Conservation (phyloP, 2,329 filamentous ascomycete species). For the Neodidymelliopsis sp. region DNA sequence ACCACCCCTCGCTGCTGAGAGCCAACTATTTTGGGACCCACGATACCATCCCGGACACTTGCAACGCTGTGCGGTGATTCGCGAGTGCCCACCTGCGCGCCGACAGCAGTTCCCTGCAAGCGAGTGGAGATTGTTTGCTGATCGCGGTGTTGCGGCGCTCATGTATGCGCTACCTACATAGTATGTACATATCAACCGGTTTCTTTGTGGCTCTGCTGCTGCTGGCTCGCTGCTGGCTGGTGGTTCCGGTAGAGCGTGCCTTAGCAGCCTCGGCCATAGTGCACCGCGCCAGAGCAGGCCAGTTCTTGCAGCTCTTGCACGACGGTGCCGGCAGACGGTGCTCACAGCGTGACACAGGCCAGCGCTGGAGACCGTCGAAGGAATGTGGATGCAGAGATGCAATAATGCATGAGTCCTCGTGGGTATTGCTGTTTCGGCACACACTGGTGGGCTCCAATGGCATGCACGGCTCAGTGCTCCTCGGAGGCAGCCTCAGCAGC, state of each 20-base stretch:
- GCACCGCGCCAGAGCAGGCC: conserved; percentile 26
- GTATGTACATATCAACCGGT: conserved; percentile 36
- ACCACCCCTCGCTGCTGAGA: conserved; percentile 34
- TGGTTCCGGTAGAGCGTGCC: conserved; percentile 31
- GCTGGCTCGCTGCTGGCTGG: conserved; percentile 24
- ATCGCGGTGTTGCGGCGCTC: conserved; percentile 43
- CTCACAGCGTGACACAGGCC: conserved; percentile 18
- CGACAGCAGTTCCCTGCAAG: conserved; percentile 42
- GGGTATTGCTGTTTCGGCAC: conserved; percentile 24
- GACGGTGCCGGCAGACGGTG: conserved; percentile 23
- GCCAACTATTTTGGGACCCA: conserved; percentile 45
- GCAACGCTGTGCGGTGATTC: conserved; percentile 39
- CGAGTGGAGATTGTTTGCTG: conserved; percentile 49
- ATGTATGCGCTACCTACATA: too few relatives aligned
- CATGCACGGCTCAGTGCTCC: conserved; percentile 16
- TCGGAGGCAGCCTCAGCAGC: conserved; percentile 30
- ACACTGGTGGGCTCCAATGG: conserved; percentile 28
- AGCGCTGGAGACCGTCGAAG: conserved; percentile 8
- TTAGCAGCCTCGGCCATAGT: conserved; percentile 33
- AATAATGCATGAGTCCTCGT: conserved; percentile 22
- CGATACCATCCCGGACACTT: conserved; percentile 29
- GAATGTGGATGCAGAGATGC: conserved; percentile 3
- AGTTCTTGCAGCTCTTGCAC: too few relatives aligned
- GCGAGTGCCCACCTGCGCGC: conserved; percentile 31
- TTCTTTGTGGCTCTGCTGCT: conserved; percentile 30